Percentiles rank a stretch among this genome's conserved stretches.
Evolutionary conservation across 352 stramenopile genomes (phyloP).

Genomic region (Phytophthora litchii): DNA sequence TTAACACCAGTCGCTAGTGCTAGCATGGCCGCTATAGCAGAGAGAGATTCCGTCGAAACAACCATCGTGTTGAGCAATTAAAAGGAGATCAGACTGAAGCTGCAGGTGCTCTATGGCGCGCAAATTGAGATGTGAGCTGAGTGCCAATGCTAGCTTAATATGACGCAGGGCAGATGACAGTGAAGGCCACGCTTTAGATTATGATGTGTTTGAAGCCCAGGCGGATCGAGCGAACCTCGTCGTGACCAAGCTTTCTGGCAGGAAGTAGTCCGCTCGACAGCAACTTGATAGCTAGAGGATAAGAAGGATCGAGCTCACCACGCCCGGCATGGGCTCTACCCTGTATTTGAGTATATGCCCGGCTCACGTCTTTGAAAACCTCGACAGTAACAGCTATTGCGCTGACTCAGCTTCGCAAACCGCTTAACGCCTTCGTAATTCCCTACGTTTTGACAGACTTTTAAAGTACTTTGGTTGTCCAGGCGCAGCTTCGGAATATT

Average conservation of each 20-base stretch:
- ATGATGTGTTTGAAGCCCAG: constrained; percentile 26
- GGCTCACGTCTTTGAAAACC: constrained; percentile 1
- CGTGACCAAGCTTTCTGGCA: constrained; percentile 12
- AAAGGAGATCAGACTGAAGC: neutral
- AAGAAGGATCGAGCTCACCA: constrained; percentile 13
- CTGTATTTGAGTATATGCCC: too few species aligned
- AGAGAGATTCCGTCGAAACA: constrained; percentile 14
- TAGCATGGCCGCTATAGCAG: constrained; percentile 15
- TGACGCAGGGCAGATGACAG: neutral
- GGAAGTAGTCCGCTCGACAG: too few species aligned
- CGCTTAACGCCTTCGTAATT: too few species aligned
- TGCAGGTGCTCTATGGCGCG: constrained; percentile 17
- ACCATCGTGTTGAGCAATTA: constrained; percentile 17
- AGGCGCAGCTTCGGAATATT: too few species aligned
- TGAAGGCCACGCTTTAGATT: neutral
- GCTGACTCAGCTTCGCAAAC: too few species aligned
- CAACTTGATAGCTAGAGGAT: constrained; percentile 1
- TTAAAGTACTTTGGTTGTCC: too few species aligned
- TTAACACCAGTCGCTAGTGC: constrained; percentile 1
- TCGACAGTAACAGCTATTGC: too few species aligned
- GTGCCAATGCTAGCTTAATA: constrained; percentile 12
- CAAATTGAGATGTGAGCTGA: constrained; percentile 27
- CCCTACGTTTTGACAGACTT: too few species aligned
- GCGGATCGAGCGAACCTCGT: constrained; percentile 22
- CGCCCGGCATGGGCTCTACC: neutral